Percentiles rank a stretch among this genome's conserved stretches.
Evolutionary conservation across 192 early-diverging fungal genomes (phyloP).

Genomic region (Coemansia sp.): DNA sequence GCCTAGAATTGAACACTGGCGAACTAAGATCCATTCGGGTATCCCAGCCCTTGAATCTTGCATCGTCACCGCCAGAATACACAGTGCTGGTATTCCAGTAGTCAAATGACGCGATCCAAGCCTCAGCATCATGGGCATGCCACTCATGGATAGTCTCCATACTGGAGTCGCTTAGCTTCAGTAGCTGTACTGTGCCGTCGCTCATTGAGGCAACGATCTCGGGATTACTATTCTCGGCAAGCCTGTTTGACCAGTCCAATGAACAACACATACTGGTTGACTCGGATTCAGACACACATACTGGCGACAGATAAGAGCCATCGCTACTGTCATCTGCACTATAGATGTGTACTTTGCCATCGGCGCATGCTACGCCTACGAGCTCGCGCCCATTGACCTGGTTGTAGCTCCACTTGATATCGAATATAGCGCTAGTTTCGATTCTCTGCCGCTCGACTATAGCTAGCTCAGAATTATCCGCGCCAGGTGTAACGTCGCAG

Average conservation of each 20-base stretch:
- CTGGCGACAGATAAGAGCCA: constrained; percentile 25
- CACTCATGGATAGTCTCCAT: constrained; percentile 57
- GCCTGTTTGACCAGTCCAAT: constrained; percentile 85
- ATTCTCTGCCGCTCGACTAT: constrained; percentile 58
- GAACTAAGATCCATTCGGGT: constrained; percentile 49
- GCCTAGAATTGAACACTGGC: constrained; percentile 66
- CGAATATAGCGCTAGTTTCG: constrained; percentile 70
- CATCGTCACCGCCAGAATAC: constrained; percentile 85
- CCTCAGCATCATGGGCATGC: constrained; percentile 88
- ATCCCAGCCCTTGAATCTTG: constrained; percentile 88
- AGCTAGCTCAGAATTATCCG: constrained; percentile 13
- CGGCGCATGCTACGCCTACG: constrained; percentile 65
- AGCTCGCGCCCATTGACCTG: constrained; percentile 52
- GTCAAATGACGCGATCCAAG: constrained; percentile 93
- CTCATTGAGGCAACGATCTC: constrained; percentile 74
- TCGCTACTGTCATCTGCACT: constrained; percentile 39
- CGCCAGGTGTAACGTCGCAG: constrained; percentile 48
- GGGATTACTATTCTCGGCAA: neutral
- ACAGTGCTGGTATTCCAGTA: constrained; percentile 73
- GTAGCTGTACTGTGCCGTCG: constrained; percentile 68
- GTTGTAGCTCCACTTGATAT: constrained; percentile 75
- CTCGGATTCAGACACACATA: constrained; percentile 47
- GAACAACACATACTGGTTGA: constrained; percentile 76
- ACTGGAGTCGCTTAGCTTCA: constrained; percentile 55
- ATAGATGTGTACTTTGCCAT: constrained; percentile 62